Evolutionary conservation across 495 filamentous ascomycete genomes (phyloP), one percentile per base, ranked within the genome.

Genomic region (Hyphodiscus hymeniophilus): DNA sequence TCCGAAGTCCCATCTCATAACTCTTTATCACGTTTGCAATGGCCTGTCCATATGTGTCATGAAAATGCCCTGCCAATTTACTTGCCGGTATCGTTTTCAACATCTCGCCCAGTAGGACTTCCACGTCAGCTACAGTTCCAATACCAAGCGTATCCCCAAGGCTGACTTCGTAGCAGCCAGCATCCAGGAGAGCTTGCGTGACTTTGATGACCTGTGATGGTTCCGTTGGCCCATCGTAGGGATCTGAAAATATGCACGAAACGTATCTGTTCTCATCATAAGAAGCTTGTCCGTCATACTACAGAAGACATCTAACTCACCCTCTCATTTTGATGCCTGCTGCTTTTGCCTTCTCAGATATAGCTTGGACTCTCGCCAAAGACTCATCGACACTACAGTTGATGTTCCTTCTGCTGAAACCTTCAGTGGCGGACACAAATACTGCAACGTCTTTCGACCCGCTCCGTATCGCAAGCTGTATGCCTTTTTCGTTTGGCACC

Each of bases 21-120:
- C 64, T 63, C 47, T 65, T 64, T 55, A 69, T 63, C 15, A 67
- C 65, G 44, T 73, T 73, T 16, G 64, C 63, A 1, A 67, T 54
- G 1, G 61, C 70, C 43, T 66, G 65, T 5, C 69, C 66, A 38
- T 71, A 68, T 0, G 68, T 73, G 46, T 73, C 69, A 30, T 73
- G 70, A 47, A 72, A 73, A 46, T 73, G 70, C 10, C 66, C 68
- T 0, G 70, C 70, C 1, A 73, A 52, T 15, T 42, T 52, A 0
- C 42, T 23, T 0, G 58, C 35, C 0, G 70, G 59, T 3, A 72
- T 52, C 24, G 60, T 43, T 7, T 41, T 40, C 6, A 50, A 41
- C 3, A 72, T 50, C 41, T 62, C 64, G 0, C 32, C 40, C 0
- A 73, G 24, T 0, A 73, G 52, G 13, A 18, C 50, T 16, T 54